phyloP scores from a whole-genome alignment of 2,329 filamentous ascomycete genomes.

The Metarhizium anisopliae region DNA sequence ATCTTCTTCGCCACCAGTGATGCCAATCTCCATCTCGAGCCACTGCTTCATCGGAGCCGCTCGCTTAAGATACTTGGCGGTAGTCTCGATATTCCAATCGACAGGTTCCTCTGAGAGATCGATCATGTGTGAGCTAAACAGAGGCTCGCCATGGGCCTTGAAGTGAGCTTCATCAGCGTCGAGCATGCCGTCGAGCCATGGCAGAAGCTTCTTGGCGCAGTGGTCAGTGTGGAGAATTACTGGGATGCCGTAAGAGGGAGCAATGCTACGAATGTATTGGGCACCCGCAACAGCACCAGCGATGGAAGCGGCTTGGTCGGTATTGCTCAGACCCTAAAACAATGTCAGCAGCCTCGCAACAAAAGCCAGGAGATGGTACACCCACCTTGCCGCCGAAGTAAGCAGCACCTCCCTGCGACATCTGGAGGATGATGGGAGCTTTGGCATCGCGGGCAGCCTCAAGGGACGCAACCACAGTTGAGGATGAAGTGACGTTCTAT shows the following conservation, averaged over 20 bases:
- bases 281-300: slow-evolving; percentile 81
- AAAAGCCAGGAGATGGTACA: neutral
- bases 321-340: slow-evolving; percentile 62
- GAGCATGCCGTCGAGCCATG: slow-evolving; percentile 94
- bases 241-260: slow-evolving; percentile 79
- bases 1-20: slow-evolving; percentile 95
- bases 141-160: slow-evolving; percentile 84
- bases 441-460: slow-evolving; percentile 93
- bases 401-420: slow-evolving; percentile 86
- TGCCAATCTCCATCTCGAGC: slow-evolving; percentile 87
- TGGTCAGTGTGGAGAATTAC: slow-evolving; percentile 96
- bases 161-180: slow-evolving; percentile 92
- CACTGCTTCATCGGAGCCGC: slow-evolving; percentile 96
- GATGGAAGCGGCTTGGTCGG: slow-evolving; percentile 78
- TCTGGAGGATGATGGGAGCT: slow-evolving; percentile 85
- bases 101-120: slow-evolving; percentile 90
- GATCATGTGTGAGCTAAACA: slow-evolving; percentile 98
- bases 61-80: slow-evolving; percentile 86
- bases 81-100: slow-evolving; percentile 85
- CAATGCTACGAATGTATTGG: slow-evolving; percentile 85
- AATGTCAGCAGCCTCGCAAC: neutral
- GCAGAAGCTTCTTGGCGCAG: slow-evolving; percentile 98
- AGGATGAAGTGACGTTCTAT: slow-evolving; percentile 84
- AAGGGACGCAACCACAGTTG: slow-evolving; percentile 66
- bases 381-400: slow-evolving; percentile 81